Evolutionary conservation across 2,329 filamentous ascomycete species (phyloP).

Genomic region (Colletotrichum sp.): DNA sequence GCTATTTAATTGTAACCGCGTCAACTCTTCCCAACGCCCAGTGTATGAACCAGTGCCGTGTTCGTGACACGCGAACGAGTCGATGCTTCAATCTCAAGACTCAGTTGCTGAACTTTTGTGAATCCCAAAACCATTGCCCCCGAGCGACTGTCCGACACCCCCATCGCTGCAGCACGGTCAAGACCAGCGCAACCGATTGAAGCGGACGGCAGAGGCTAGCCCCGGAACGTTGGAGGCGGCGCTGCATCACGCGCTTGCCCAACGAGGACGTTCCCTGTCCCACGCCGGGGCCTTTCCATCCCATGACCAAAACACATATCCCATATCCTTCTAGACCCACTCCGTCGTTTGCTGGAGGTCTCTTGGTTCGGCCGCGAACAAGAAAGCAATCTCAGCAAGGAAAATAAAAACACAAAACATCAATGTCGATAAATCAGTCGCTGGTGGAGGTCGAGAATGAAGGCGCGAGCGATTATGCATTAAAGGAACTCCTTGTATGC

Average conservation of each 20-base stretch:
- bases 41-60: background rate
- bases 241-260: background rate
- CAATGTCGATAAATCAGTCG: background rate
- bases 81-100: constrained; percentile 22
- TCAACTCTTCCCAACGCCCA: constrained; percentile 15
- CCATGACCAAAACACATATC: constrained; percentile 1
- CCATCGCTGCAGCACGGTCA: background rate
- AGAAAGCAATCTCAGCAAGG: background rate
- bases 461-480: constrained; percentile 23
- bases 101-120: constrained; percentile 16
- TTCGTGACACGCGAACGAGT: constrained; percentile 5
- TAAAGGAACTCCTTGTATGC: constrained; percentile 23
- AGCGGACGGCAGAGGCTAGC: background rate
- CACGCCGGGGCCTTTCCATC: background rate
- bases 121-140: background rate
- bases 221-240: background rate
- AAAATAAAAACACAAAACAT: background rate
- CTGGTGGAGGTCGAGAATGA: constrained; percentile 15
- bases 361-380: constrained; percentile 5
- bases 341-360: constrained; percentile 23
- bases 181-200: background rate
- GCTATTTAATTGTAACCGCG: background rate
- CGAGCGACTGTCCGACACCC: background rate
- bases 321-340: background rate
- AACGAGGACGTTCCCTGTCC: background rate